phyloP scores from a whole-genome alignment of 257 asterid genomes.

The Solanum pinnatisectum region DNA sequence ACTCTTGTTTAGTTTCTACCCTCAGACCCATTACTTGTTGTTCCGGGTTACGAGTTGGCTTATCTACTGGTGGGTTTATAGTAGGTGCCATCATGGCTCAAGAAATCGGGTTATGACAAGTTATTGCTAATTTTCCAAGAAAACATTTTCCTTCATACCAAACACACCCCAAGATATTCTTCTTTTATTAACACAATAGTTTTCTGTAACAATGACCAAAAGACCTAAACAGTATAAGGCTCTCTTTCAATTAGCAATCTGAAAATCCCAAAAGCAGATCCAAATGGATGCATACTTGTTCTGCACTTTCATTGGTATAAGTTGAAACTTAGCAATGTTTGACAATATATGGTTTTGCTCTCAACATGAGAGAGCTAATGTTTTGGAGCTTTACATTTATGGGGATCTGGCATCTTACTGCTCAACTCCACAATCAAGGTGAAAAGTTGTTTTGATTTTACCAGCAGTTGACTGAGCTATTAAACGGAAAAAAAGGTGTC shows the following conservation, averaged over 20 bases:
- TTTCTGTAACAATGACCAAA: neutral
- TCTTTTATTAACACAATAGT: neutral
- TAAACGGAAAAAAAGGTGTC: neutral
- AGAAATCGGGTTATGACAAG: too few relatives aligned
- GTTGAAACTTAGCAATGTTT: neutral
- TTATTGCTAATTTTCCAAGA: neutral
- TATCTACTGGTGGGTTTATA: too few relatives aligned
- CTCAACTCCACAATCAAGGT: neutral
- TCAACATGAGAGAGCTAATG: neutral
- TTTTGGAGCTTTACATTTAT: neutral
- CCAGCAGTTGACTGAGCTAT: neutral
- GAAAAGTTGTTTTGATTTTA: neutral
- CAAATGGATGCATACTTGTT: neutral
- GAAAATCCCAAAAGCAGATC: neutral
- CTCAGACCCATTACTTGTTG: too few relatives aligned
- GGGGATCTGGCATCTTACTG: neutral
- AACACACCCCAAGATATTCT: neutral
- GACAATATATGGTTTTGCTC: neutral
- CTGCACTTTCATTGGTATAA: neutral
- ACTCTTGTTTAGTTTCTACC: too few relatives aligned
- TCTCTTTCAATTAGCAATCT: neutral
- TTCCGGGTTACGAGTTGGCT: too few relatives aligned
- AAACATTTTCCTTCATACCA: neutral
- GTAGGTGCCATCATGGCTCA: too few relatives aligned
- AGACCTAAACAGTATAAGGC: neutral